These are phyloP conservation scores for Calonectria pteridis DNA, from an alignment of 2,329 filamentous ascomycete species.

Conservation along the genomic window DNA sequence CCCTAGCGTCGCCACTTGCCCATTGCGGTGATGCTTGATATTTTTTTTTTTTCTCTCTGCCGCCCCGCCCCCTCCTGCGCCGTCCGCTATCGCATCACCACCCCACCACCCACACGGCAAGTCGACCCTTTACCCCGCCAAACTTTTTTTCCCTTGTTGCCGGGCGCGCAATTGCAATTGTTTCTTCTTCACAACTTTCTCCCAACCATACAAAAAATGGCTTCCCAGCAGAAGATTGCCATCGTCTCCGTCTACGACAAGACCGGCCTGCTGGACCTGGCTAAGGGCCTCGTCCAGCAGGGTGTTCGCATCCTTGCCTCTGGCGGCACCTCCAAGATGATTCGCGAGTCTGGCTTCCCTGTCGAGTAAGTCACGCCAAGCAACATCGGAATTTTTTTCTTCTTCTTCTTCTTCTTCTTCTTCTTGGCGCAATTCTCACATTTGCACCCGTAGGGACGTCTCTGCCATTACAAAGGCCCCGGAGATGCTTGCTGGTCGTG, in stretches of 20 bases:
- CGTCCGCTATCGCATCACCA: conserved; percentile 21
- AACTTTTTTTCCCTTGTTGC: conserved; percentile 42
- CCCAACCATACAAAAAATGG: conserved; percentile 47
- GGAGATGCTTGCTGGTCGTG: conserved; percentile 89
- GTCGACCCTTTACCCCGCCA: conserved; percentile 45
- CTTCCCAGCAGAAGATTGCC: conserved; percentile 72
- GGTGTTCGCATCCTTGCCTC: conserved; percentile 95
- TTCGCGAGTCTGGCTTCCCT: conserved; percentile 93
- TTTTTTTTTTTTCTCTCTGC: conserved; percentile 13
- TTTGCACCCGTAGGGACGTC: conserved; percentile 76
- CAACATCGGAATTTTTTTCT: neutral
- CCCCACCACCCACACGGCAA: conserved; percentile 16
- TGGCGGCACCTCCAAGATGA: conserved; percentile 95
- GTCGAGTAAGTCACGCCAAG: conserved; percentile 78
- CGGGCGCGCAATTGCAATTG: conserved; percentile 35
- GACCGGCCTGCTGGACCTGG: conserved; percentile 92
- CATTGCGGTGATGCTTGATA: neutral
- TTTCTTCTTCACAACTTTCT: conserved; percentile 33
- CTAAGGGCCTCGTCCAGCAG: conserved; percentile 89
- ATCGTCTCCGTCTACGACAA: conserved; percentile 99
- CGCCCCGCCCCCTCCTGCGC: conserved; percentile 13
- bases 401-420: neutral
- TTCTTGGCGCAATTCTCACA: conserved; percentile 10
- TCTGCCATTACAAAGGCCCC: conserved; percentile 97
- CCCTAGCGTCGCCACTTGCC: conserved; percentile 5